Conservation (phyloP, 176 grass and related monocot genomes). For the Zoysia pacifica region DNA sequence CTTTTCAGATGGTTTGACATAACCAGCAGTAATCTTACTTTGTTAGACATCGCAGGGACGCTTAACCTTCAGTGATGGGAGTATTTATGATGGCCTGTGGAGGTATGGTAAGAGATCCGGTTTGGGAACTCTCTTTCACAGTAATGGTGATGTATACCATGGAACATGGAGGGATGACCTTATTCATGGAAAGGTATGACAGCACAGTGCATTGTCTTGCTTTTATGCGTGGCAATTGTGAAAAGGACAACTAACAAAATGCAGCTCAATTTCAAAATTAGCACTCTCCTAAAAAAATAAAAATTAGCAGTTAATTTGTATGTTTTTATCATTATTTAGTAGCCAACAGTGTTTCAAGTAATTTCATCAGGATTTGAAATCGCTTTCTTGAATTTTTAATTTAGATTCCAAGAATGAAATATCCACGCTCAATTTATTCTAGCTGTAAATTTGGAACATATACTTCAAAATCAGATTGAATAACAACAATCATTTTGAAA, state of each 20-base stretch:
- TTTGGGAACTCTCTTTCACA: slow-evolving; percentile 80
- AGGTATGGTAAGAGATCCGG: slow-evolving; percentile 91
- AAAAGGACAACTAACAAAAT: not conserved
- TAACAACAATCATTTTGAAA: not conserved
- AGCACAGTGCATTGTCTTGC: not conserved
- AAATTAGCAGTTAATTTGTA: not conserved
- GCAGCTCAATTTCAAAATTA: not conserved
- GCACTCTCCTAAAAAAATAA: too few relatives aligned
- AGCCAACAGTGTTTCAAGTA: not conserved
- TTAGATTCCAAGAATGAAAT: slow-evolving; percentile 1
- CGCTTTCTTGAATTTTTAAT: not conserved
- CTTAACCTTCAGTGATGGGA: slow-evolving; percentile 68
- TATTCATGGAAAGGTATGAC: slow-evolving; percentile 92
- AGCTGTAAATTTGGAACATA: slow-evolving; percentile 1
- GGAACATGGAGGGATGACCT: slow-evolving; percentile 95
- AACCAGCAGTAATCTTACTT: not conserved
- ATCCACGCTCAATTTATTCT: not conserved
- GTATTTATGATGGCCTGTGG: slow-evolving; percentile 95
- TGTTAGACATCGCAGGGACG: slow-evolving; percentile 56
- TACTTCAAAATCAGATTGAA: slow-evolving; percentile 12
- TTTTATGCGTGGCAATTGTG: not conserved
- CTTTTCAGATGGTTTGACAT: not conserved
- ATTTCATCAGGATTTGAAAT: not conserved
- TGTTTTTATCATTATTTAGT: not conserved
- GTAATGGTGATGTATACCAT: slow-evolving; percentile 93